Conservation (phyloP, 192 early-diverging fungal species). For the Backusella circina region DNA sequence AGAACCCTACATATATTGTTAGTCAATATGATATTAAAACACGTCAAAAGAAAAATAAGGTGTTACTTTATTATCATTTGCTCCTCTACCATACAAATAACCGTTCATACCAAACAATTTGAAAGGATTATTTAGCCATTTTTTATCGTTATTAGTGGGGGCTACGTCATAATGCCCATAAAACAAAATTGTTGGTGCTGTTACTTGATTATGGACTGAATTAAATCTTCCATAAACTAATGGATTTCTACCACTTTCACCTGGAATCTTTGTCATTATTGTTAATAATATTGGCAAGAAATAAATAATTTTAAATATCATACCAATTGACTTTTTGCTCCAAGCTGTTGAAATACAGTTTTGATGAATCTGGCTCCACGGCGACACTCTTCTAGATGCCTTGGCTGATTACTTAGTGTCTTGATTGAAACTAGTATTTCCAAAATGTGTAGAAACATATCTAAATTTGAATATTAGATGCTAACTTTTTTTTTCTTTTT, state of each 20-base stretch:
- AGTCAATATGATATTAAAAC: not conserved
- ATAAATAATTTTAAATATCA: too few relatives aligned
- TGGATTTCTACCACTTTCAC: conserved; percentile 58
- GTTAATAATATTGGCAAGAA: not conserved
- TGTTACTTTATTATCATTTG: conserved; percentile 63
- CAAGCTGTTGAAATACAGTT: conserved; percentile 59
- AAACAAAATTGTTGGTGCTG: conserved; percentile 50
- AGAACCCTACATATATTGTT: conserved; percentile 45
- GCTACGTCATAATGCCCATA: conserved; percentile 85
- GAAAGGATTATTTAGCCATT: conserved; percentile 65
- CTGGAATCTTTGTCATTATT: conserved; percentile 39
- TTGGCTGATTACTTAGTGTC: conserved; percentile 60
- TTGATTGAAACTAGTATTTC: conserved; percentile 62
- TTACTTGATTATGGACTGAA: conserved; percentile 27
- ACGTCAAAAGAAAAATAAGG: not conserved
- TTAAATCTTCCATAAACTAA: conserved; percentile 62
- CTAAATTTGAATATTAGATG: not conserved
- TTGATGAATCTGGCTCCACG: conserved; percentile 66
- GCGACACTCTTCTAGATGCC: conserved; percentile 65
- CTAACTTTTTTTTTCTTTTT: not conserved
- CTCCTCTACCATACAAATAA: conserved; percentile 72
- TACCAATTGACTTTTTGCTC: conserved; percentile 47
- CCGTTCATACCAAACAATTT: conserved; percentile 59
- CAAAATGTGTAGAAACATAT: conserved; percentile 54
- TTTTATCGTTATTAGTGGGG: conserved; percentile 50